These are phyloP conservation scores for Claviceps sp. DNA, from an alignment of 2,329 filamentous ascomycete species.

Conservation along the genomic window DNA sequence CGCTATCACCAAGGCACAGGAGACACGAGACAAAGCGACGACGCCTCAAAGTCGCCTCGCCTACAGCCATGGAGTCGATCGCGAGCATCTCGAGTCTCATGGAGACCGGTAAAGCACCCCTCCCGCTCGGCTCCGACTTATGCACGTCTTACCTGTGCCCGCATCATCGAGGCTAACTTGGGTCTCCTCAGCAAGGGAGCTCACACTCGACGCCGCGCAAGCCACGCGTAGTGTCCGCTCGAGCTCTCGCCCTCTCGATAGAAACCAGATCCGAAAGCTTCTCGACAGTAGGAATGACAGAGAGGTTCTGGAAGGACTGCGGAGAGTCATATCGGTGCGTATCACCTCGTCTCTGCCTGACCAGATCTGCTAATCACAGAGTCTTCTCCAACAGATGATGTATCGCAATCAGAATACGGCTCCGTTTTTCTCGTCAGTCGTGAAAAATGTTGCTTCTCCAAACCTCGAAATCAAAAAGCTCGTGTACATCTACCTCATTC, in stretches of 20 bases:
- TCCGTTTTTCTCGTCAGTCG: constrained; percentile 90
- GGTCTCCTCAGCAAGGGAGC: constrained; percentile 61
- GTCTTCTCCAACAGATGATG: constrained; percentile 57
- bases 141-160: too few relatives aligned
- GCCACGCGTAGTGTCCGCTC: constrained; percentile 58
- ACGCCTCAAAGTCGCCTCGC: too few relatives aligned
- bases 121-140: background rate
- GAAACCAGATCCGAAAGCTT: constrained; percentile 83
- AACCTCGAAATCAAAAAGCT: constrained; percentile 95
- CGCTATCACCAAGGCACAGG: too few relatives aligned
- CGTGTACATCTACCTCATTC: constrained; percentile 94
- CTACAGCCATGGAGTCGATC: constrained; percentile 75
- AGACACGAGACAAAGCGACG: too few relatives aligned
- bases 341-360: background rate
- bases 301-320: constrained; percentile 83
- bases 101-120: constrained; percentile 65
- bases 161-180: background rate
- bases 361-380: background rate
- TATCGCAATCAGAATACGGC: constrained; percentile 80
- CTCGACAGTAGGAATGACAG: constrained; percentile 87
- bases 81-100: constrained; percentile 86
- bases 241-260: constrained; percentile 53
- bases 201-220: constrained; percentile 93
- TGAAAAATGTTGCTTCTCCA: constrained; percentile 93
- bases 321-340: constrained; percentile 72